Conservation (phyloP, 1,284 basidiomycete species). For the Pseudozyma pruni region DNA sequence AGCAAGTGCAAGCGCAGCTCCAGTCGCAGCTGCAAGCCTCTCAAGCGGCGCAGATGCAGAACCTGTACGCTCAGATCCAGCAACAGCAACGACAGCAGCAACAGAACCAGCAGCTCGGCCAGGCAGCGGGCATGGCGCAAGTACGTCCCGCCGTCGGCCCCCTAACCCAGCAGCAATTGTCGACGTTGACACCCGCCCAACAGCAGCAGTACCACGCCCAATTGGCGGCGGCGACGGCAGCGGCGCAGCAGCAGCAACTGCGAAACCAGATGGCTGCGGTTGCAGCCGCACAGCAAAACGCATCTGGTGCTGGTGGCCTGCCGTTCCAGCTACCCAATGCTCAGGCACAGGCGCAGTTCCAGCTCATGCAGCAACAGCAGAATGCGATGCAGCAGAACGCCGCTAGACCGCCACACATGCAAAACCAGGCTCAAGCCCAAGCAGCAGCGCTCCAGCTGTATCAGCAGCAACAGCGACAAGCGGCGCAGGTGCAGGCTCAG, state of each 20-base stretch:
- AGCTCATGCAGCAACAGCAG: slow-evolving; percentile 23
- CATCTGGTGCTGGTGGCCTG: slow-evolving; percentile 1
- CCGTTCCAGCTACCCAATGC: slow-evolving; percentile 23
- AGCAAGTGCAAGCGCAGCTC: slow-evolving; percentile 29
- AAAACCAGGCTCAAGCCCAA: slow-evolving; percentile 32
- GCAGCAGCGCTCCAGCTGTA: slow-evolving; percentile 32
- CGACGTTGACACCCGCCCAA: slow-evolving; percentile 34
- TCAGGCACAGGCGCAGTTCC: slow-evolving; percentile 38
- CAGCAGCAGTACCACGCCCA: slow-evolving; percentile 49
- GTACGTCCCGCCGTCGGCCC: slow-evolving; percentile 32
- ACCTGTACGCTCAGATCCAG: slow-evolving; percentile 45
- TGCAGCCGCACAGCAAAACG: slow-evolving; percentile 38
- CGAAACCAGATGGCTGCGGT: slow-evolving; percentile 46
- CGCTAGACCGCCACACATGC: slow-evolving; percentile 22
- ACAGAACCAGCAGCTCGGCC: slow-evolving; percentile 23
- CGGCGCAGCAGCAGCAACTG: slow-evolving; percentile 44
- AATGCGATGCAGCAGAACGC: slow-evolving; percentile 16
- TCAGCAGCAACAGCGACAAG: slow-evolving; percentile 46
- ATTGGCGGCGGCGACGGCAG: slow-evolving; percentile 39
- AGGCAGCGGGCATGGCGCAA: slow-evolving; percentile 24
- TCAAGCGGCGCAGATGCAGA: slow-evolving; percentile 47
- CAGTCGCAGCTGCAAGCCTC: slow-evolving; percentile 34
- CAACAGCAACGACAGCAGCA: slow-evolving; percentile 43
- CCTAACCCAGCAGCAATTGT: slow-evolving; percentile 33
- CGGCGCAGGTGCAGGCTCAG: slow-evolving; percentile 39